Conservation (phyloP, 140 eudicot genomes). For the Stevia rebaudiana region DNA sequence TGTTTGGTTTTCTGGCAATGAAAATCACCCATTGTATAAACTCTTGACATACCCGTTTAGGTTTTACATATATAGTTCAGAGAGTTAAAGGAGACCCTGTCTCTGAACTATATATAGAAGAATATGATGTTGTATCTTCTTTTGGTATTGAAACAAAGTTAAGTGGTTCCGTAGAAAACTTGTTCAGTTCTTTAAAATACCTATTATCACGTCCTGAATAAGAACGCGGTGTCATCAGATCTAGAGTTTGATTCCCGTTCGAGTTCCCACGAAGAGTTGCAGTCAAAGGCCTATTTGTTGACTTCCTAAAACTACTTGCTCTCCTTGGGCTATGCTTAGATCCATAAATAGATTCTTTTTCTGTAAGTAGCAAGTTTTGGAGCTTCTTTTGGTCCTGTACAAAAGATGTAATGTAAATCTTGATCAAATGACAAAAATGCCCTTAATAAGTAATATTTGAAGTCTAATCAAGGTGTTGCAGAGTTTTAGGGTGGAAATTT, state of each 20-base stretch:
- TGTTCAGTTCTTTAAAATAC: conserved; percentile 53
- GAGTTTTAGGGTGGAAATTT: too few species aligned
- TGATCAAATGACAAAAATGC: not conserved
- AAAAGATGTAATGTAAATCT: not conserved
- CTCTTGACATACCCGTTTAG: conserved; percentile 16
- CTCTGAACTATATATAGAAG: conserved; percentile 66
- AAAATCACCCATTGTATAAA: not conserved
- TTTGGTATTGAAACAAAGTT: conserved; percentile 59
- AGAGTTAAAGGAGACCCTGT: conserved; percentile 55
- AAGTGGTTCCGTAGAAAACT: conserved; percentile 56
- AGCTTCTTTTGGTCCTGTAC: conserved; percentile 71
- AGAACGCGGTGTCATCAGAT: conserved; percentile 63
- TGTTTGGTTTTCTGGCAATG: not conserved
- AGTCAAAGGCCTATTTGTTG: conserved; percentile 47
- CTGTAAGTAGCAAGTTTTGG: conserved; percentile 48
- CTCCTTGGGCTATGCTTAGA: conserved; percentile 72
- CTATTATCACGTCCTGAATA: conserved; percentile 59
- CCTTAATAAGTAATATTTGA: not conserved
- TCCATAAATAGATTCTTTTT: conserved; percentile 66
- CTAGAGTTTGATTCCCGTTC: conserved; percentile 43
- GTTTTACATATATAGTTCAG: conserved; percentile 25
- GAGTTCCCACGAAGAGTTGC: conserved; percentile 61
- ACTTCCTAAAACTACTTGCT: conserved; percentile 62
- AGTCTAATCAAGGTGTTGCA: not conserved
- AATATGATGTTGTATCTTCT: conserved; percentile 69